phyloP scores from a whole-genome alignment of 1,284 basidiomycete species.

The Marasmius tenuissimus region DNA sequence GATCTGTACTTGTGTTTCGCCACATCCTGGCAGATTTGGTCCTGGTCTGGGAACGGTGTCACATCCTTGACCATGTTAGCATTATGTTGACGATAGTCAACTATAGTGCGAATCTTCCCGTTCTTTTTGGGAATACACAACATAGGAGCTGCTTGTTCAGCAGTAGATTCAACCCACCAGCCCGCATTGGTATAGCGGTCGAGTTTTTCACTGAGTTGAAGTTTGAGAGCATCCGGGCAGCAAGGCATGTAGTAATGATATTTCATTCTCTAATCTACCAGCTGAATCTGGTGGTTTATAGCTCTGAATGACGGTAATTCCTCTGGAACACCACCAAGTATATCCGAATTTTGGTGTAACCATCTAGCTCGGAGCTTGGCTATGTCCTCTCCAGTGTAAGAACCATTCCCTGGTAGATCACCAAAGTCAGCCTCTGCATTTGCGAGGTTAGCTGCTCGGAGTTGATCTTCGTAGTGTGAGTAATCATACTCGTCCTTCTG shows the following conservation, averaged over 20 bases:
- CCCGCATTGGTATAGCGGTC: constrained; percentile 19
- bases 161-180: constrained; percentile 10
- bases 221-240: constrained; percentile 12
- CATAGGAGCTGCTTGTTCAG: constrained; percentile 23
- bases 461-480: not conserved
- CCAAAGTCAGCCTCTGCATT: not conserved
- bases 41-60: constrained; percentile 28
- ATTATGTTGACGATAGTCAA: constrained; percentile 10
- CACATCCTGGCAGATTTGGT: constrained; percentile 1
- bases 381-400: constrained; percentile 12
- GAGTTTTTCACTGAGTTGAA: constrained; percentile 18
- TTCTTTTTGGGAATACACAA: constrained; percentile 27
- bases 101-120: constrained; percentile 8
- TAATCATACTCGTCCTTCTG: not conserved
- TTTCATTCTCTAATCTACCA: constrained; percentile 23
- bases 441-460: not conserved
- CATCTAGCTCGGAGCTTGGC: constrained; percentile 19
- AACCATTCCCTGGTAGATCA: not conserved
- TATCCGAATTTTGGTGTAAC: constrained; percentile 18
- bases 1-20: not conserved
- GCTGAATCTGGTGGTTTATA: constrained; percentile 31
- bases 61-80: constrained; percentile 29
- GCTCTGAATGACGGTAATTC: constrained; percentile 23
- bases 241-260: constrained; percentile 25
- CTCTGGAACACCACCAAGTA: constrained; percentile 20